phyloP scores from a whole-genome alignment of 768 basidiomycete species.

The Russula sp. region DNA sequence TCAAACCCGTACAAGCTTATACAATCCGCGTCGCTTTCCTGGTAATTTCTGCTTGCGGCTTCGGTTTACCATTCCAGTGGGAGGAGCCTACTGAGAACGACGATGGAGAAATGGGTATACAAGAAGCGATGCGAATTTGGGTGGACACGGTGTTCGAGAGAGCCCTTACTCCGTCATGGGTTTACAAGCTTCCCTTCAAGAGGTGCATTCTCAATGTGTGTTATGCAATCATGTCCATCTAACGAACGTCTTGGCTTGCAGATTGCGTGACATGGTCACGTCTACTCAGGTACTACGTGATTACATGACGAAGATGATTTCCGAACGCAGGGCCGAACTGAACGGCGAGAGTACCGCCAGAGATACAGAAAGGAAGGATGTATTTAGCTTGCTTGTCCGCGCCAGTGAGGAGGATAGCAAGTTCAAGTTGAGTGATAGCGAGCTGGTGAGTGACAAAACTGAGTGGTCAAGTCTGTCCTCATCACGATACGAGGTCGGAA shows the following conservation, averaged over 20 bases:
- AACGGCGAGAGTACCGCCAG: not conserved
- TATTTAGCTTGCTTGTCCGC: slow-evolving; percentile 22
- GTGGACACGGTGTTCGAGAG: not conserved
- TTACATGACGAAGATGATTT: not conserved
- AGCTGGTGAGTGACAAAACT: slow-evolving; percentile 15
- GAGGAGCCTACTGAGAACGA: not conserved
- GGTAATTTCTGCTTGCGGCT: slow-evolving; percentile 24
- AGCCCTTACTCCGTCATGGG: slow-evolving; percentile 5
- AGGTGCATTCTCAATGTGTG: not conserved
- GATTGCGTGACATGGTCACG: not conserved
- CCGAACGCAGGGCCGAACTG: slow-evolving; percentile 17
- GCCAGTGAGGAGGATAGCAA: slow-evolving; percentile 19
- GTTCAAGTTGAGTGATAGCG: slow-evolving; percentile 8
- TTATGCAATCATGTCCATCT: not conserved
- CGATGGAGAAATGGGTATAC: slow-evolving; percentile 12
- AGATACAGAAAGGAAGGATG: slow-evolving; percentile 5
- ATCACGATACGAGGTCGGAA: slow-evolving; percentile 14
- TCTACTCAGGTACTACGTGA: not conserved
- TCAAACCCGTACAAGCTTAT: slow-evolving; percentile 18
- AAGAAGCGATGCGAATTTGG: slow-evolving; percentile 10
- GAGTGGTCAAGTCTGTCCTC: not conserved
- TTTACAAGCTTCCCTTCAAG: slow-evolving; percentile 10
- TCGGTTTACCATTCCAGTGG: slow-evolving; percentile 17
- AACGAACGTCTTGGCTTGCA: not conserved
- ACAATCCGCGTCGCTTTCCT: slow-evolving; percentile 23